phyloP scores from a whole-genome alignment of 2,329 filamentous ascomycete species.

The Lasiodiplodia sp. region DNA sequence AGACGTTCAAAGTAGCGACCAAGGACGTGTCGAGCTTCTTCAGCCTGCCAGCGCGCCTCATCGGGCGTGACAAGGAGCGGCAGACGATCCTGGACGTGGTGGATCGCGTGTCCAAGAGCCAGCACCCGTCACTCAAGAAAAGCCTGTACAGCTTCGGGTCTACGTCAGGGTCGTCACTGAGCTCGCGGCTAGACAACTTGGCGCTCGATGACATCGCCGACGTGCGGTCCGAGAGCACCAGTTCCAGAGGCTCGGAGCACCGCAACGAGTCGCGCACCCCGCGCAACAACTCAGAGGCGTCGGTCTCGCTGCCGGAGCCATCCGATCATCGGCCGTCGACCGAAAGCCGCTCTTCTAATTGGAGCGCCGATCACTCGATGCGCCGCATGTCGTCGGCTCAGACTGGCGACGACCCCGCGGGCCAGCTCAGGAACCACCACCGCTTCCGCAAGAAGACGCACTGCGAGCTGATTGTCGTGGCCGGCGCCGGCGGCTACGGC shows the following conservation, averaged over 20 bases:
- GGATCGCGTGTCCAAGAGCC: constrained; percentile 74
- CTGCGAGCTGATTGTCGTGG: constrained; percentile 66
- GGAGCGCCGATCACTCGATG: constrained; percentile 1
- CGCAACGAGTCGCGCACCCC: constrained; percentile 22
- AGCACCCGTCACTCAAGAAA: constrained; percentile 52
- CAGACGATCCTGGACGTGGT: constrained; percentile 73
- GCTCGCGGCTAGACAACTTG: constrained; percentile 28
- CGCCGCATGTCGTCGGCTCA: constrained; percentile 26
- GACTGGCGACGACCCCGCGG: constrained; percentile 20
- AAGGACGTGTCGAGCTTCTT: constrained; percentile 93
- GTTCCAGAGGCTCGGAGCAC: constrained; percentile 61
- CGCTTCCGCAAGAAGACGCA: constrained; percentile 52
- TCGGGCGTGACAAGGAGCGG: constrained; percentile 78
- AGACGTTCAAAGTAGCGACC: constrained; percentile 77
- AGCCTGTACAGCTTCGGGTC: constrained; percentile 60
- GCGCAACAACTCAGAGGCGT: constrained; percentile 29
- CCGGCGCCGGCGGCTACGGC: constrained; percentile 64
- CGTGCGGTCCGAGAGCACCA: constrained; percentile 53
- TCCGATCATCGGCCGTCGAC: constrained; percentile 25
- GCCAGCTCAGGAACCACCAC: constrained; percentile 17
- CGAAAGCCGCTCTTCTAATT: constrained; percentile 24
- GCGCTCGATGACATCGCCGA: constrained; percentile 54
- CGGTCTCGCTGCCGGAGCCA: constrained; percentile 14
- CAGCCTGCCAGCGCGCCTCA: constrained; percentile 80
- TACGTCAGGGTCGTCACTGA: constrained; percentile 44